Base-by-base conservation (phyloP, 345 rosid species). In the Erysimum cheiranthoides region DNA sequence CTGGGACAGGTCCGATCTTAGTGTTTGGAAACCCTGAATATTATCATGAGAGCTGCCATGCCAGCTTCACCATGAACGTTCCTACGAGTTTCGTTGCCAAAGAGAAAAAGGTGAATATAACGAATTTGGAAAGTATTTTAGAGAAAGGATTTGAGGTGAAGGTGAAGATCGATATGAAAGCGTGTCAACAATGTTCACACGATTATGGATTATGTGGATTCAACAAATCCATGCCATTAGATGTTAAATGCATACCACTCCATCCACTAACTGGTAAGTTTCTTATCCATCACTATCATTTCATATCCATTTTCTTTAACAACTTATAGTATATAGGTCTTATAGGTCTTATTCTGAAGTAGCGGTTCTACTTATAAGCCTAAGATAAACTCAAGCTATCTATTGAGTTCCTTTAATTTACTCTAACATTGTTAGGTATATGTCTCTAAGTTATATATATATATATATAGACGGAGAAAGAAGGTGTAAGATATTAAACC, bases 131-230 rank as follows among this genome's bases (percentile, higher is more conserved):
- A 73, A 9, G 11, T 46, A 45, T 10, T 21, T 2, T 75, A 21
- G n/a, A 5, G n/a, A 1, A n/a, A 49, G 87, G 82, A 4, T 80
- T 86, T 42, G 73, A 80, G 63, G 78, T 84, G 47, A 50, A 34
- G 39, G 35, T 81, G 82, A 78, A 42, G 59, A 16, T 73, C 10
- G 34, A 71, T 17, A 9, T 12, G 0, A 1, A 3, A 12, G n/a
- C 3, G 3, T 84, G 85, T 25, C 0, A 16, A n/a, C 2, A 43
- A 1, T 82, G 84, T 61, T 38, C 0, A 2, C 14, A n/a, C 0
- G 31, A 51, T 3, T 2, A 27, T 2, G 17, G 66, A 27, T 10
- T 3, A 0, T 84, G 87, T 31, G 77, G 76, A 5, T 58, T 46
- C 9, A 30, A 16, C n/a, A 18, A 39, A 42, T 1, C 1, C 18